These are phyloP conservation scores for Pogostemon cablin DNA, from an alignment of 257 asterid species.

Conservation along the genomic window DNA sequence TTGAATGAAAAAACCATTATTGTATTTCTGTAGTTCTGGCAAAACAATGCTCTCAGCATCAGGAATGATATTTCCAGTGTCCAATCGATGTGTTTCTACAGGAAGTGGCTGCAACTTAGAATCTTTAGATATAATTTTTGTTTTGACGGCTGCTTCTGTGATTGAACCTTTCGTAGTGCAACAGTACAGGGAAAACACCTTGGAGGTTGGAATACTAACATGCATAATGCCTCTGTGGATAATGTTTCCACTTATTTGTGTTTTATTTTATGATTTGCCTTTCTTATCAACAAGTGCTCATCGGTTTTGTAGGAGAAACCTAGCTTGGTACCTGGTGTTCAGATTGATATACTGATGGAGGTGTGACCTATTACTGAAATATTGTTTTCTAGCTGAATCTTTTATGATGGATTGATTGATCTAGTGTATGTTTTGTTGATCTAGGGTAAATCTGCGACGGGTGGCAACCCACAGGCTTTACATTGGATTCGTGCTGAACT, in stretches of 20 bases:
- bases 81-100: conserved; percentile 36
- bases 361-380: conserved; percentile 43
- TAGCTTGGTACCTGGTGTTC: conserved; percentile 65
- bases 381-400: conserved; percentile 21
- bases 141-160: conserved; percentile 85
- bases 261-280: conserved; percentile 18
- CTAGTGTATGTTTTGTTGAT: conserved; percentile 28
- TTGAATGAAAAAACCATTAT: conserved; percentile 24
- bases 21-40: conserved; percentile 64
- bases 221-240: conserved; percentile 1
- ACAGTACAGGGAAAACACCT: conserved; percentile 43
- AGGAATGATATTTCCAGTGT: conserved; percentile 76
- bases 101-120: conserved; percentile 28
- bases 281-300: neutral
- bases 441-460: conserved; percentile 56
- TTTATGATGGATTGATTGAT: conserved; percentile 30
- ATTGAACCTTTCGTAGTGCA: conserved; percentile 74
- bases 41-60: conserved; percentile 92
- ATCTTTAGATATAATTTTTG: conserved; percentile 47
- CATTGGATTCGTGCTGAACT: conserved; percentile 82
- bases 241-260: conserved; percentile 17
- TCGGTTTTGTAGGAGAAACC: conserved; percentile 64
- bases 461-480: conserved; percentile 48
- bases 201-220: conserved; percentile 49
- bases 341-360: conserved; percentile 77